phyloP scores from a whole-genome alignment of 768 basidiomycete species.

The Leucocoprinus leucothites region DNA sequence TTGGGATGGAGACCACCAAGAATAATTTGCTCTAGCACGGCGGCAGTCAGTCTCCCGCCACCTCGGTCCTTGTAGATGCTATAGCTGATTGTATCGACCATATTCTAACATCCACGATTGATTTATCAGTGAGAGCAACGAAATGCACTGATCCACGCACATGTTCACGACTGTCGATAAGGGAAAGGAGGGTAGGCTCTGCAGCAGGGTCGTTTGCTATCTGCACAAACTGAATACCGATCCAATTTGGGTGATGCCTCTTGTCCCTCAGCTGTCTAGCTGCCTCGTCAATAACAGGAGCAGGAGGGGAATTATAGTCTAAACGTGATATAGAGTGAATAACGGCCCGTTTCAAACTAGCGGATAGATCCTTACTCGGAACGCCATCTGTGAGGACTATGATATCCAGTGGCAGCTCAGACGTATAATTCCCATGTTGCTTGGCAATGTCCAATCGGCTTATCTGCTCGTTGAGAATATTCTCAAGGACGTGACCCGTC shows the following conservation, averaged over 20 bases:
- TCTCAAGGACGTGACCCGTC: conserved; percentile 24
- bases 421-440: conserved; percentile 16
- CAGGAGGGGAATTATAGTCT: conserved; percentile 7
- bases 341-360: not conserved
- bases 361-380: conserved; percentile 19
- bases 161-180: conserved; percentile 25
- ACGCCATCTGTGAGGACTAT: conserved; percentile 31
- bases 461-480: conserved; percentile 16
- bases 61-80: conserved; percentile 2
- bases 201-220: conserved; percentile 26
- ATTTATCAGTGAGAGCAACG: not conserved
- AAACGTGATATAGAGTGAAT: not conserved
- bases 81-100: conserved; percentile 29
- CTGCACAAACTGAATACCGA: conserved; percentile 32
- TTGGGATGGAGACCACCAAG: conserved; percentile 31
- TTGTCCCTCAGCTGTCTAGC: conserved; percentile 19
- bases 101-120: conserved; percentile 19
- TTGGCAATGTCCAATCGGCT: conserved; percentile 19
- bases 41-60: conserved; percentile 22
- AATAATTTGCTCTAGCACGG: conserved; percentile 27
- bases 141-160: conserved; percentile 14
- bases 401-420: conserved; percentile 28
- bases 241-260: conserved; percentile 30
- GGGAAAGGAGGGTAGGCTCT: conserved; percentile 19
- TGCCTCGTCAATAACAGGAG: conserved; percentile 18